Evolutionary conservation across 2,329 filamentous ascomycete genomes (phyloP).

Genomic region (Didymella pinodella): DNA sequence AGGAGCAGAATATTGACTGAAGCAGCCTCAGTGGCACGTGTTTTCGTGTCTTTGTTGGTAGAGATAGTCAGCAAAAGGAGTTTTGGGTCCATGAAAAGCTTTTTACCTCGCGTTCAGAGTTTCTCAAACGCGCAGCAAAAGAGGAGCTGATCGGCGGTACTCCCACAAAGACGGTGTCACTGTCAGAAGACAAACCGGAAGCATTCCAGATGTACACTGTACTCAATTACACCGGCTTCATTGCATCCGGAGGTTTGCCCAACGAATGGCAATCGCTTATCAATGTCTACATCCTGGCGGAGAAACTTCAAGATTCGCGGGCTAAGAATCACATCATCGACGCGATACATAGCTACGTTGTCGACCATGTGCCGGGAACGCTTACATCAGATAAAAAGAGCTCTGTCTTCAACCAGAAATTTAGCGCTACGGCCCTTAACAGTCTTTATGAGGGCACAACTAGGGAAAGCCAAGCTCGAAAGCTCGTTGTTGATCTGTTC

Average conservation of each 20-base stretch:
- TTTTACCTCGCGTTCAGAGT: neutral
- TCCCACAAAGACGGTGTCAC: neutral
- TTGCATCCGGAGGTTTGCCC: neutral
- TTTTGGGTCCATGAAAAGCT: constrained; percentile 5
- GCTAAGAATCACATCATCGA: constrained; percentile 4
- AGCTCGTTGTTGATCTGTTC: neutral
- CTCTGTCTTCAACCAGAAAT: neutral
- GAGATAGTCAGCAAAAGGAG: neutral
- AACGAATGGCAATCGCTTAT: constrained; percentile 1
- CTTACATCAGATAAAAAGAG: too few relatives aligned
- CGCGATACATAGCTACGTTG: neutral
- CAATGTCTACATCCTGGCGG: constrained; percentile 6
- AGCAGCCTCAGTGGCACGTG: neutral
- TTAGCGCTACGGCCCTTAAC: neutral
- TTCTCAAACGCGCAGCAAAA: constrained; percentile 1
- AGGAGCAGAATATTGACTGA: neutral
- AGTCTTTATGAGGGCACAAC: neutral
- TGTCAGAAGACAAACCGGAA: neutral
- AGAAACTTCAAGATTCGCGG: neutral
- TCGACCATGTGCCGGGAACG: neutral
- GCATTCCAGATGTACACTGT: constrained; percentile 1
- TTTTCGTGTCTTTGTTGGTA: neutral
- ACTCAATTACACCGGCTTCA: constrained; percentile 3
- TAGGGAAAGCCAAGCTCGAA: neutral
- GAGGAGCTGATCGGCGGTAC: neutral